These are phyloP conservation scores for Caryopteris hybrid DNA, from an alignment of 305 asterid species.

Conservation along the genomic window DNA sequence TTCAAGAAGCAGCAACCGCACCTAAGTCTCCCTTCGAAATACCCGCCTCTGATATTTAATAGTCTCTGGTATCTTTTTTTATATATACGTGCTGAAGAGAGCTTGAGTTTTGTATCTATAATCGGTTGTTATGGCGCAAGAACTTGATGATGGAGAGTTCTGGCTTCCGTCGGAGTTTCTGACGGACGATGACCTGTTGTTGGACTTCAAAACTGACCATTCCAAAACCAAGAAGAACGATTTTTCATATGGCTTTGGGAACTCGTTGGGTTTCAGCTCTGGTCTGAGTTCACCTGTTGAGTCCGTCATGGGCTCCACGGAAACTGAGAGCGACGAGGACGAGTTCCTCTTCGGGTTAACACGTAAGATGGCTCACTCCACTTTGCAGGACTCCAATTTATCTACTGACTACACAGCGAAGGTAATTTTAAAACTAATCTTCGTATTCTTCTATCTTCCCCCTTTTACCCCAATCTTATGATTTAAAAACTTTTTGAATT, in stretches of 20 bases:
- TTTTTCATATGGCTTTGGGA: slow-evolving; percentile 9
- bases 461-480: neutral
- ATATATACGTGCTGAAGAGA: no score
- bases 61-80: neutral
- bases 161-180: slow-evolving; percentile 61
- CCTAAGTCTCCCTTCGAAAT: neutral
- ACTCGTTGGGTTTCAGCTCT: slow-evolving; percentile 27
- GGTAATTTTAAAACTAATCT: slow-evolving; percentile 12
- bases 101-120: no score
- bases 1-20: slow-evolving; percentile 32
- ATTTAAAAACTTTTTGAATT: no score
- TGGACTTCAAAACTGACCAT: slow-evolving; percentile 27
- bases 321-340: slow-evolving; percentile 59
- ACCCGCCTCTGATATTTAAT: slow-evolving; percentile 16
- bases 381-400: slow-evolving; percentile 19
- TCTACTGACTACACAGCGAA: slow-evolving; percentile 19
- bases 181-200: slow-evolving; percentile 44
- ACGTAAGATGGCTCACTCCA: slow-evolving; percentile 27
- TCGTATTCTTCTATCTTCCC: neutral
- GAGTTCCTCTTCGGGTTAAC: slow-evolving; percentile 36
- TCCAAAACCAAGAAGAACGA: slow-evolving; percentile 1
- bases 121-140: slow-evolving; percentile 31
- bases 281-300: slow-evolving; percentile 58
- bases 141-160: slow-evolving; percentile 49
- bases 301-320: slow-evolving; percentile 41